A percentile compares a stretch with the other conserved stretches of the same genome.
phyloP scores from a whole-genome alignment of 495 filamentous ascomycete genomes.

The Podospora comata region DNA sequence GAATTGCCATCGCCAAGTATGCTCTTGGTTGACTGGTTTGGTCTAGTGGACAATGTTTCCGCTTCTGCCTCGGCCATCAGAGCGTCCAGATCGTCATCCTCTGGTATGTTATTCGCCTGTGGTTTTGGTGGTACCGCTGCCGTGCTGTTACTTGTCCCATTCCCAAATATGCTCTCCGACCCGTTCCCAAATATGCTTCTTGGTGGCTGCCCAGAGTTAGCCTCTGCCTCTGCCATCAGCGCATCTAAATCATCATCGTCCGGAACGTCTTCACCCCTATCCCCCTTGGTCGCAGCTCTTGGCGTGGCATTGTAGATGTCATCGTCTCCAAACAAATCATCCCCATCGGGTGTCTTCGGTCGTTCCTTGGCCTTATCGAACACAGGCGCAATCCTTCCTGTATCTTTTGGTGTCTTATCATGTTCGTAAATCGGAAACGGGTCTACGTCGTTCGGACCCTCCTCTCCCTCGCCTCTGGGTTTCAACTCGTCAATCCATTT shows the following conservation, averaged over 20 bases:
- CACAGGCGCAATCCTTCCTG: conserved; percentile 46
- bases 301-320: conserved; percentile 47
- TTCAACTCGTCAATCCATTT: conserved; percentile 81
- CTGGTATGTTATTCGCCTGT: conserved; percentile 29
- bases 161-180: conserved; percentile 3
- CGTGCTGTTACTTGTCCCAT: conserved; percentile 12
- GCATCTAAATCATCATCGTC: conserved; percentile 52
- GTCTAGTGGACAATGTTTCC: conserved; percentile 16
- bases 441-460: conserved; percentile 45
- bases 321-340: conserved; percentile 37
- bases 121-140: background rate
- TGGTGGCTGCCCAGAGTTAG: conserved; percentile 19
- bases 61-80: conserved; percentile 49
- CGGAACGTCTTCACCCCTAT: conserved; percentile 27
- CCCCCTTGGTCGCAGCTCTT: background rate
- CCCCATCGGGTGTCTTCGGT: conserved; percentile 29
- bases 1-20: conserved; percentile 26
- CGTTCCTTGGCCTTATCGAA: conserved; percentile 38
- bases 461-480: conserved; percentile 47
- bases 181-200: conserved; percentile 24
- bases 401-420: conserved; percentile 25
- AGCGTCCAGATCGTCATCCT: conserved; percentile 52
- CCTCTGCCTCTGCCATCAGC: conserved; percentile 48
- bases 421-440: conserved; percentile 33
- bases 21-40: background rate